Evolutionary conservation across 2,329 filamentous ascomycete species (phyloP).

Genomic region (Trichoderma sp.): DNA sequence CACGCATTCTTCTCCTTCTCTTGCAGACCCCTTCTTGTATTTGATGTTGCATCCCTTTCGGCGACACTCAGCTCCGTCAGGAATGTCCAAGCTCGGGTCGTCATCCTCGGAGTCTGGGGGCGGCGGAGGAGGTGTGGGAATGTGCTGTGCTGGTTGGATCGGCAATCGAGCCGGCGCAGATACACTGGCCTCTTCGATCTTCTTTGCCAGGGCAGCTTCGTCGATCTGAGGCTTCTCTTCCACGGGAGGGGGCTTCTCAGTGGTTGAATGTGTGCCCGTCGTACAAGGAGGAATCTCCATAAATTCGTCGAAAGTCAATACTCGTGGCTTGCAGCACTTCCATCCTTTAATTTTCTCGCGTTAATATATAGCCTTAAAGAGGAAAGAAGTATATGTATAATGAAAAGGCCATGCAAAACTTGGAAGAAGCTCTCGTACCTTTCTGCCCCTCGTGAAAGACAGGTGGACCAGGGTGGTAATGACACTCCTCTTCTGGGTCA

Average conservation of each 20-base stretch:
- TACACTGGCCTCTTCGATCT: conserved; percentile 55
- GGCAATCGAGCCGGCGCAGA: conserved; percentile 47
- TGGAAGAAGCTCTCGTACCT: conserved; percentile 59
- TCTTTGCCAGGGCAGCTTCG: conserved; percentile 47
- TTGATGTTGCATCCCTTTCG: conserved; percentile 71
- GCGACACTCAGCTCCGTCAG: conserved; percentile 75
- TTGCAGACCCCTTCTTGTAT: conserved; percentile 63
- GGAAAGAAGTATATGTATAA: background rate
- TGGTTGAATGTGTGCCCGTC: conserved; percentile 86
- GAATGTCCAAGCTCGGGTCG: conserved; percentile 73
- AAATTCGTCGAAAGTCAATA: conserved; percentile 98
- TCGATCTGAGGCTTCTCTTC: conserved; percentile 60
- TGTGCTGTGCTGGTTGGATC: conserved; percentile 51
- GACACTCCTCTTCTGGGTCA: conserved; percentile 79
- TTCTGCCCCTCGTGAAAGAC: conserved; percentile 98
- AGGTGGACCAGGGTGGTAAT: conserved; percentile 91
- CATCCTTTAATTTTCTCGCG: conserved; percentile 66
- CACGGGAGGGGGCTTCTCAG: conserved; percentile 68
- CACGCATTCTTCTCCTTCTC: conserved; percentile 76
- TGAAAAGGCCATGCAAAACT: background rate
- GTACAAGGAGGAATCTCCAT: conserved; percentile 91
- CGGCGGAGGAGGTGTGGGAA: conserved; percentile 59
- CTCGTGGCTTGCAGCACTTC: conserved; percentile 98
- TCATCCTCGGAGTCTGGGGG: conserved; percentile 84
- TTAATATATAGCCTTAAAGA: background rate